Evolutionary conservation across 352 stramenopile species (phyloP), one percentile per base, ranked within the genome.

Genomic region (Globisporangium radiosum): DNA sequence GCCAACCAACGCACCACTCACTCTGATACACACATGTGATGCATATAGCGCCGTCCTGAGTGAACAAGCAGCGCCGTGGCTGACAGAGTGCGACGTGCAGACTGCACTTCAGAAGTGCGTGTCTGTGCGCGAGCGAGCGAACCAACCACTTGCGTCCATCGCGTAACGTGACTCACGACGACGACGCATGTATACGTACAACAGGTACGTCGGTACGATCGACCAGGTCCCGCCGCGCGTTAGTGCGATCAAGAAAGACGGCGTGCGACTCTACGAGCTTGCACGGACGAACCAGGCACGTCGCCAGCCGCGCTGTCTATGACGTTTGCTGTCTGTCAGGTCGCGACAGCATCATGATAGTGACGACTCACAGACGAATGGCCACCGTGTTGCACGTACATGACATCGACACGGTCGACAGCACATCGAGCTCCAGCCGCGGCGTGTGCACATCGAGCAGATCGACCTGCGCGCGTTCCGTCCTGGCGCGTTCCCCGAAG

Each of bases 241-340:
- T 13, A 95, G 87, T 56, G 87, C 87, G 13, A 77, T 95, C 52
- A 90, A 91, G 57, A 77, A 74, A 25, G 71, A 92, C 42, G 87
- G 87, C 5, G 75, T 89, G 54, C 71, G 87, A n/a, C 49, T 90
- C 38, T 95, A 95, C 72, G 74, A 88, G 25, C 59, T 95, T 17
- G 83, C 72, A 33, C 76, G 85, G 19, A 53, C 51, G 11, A 90
- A 90, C 54, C 66, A 80, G 72, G 83, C 71, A 56, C 54, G 49
- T 44, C 40, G 7, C 7, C 33, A 14, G 14, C 44, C 33, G 3
- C 5, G 8, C 17, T 45, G 19, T 17, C 9, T 44, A 8, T 45
- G 3, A 17, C 4, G 25, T 33, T 33, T 33, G 25, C 1, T 33
- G 25, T 33, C 25, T 33, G 25, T 33, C 25, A 33, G 25, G 25